phyloP scores from a whole-genome alignment of 1,284 basidiomycete species.

The Cryptococcus sp. region DNA sequence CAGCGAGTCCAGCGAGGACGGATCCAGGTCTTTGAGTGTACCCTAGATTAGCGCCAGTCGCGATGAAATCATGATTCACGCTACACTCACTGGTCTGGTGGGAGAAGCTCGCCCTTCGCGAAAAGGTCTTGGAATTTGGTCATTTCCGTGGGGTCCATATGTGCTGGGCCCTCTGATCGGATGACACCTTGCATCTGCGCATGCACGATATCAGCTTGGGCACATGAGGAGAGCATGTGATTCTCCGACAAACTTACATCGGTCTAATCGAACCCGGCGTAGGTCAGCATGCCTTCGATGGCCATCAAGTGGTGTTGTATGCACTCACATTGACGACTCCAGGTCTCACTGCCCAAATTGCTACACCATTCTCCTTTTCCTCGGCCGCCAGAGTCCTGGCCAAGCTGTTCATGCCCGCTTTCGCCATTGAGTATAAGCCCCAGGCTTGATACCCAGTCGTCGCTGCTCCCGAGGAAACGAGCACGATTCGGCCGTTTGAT shows the following conservation, averaged over 20 bases:
- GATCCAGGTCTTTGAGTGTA: slow-evolving; percentile 49
- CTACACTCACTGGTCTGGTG: slow-evolving; percentile 49
- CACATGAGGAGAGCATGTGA: background rate
- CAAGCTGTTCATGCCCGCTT: slow-evolving; percentile 59
- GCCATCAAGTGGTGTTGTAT: background rate
- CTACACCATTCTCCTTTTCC: slow-evolving; percentile 53
- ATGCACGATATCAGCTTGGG: background rate
- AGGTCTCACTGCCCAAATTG: slow-evolving; percentile 56
- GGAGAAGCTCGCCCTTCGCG: slow-evolving; percentile 54
- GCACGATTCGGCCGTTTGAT: slow-evolving; percentile 53
- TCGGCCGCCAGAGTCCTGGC: slow-evolving; percentile 57
- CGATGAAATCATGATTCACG: background rate
- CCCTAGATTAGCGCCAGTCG: background rate
- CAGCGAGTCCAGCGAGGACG: slow-evolving; percentile 57
- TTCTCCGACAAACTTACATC: slow-evolving; percentile 22
- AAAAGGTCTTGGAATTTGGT: slow-evolving; percentile 55
- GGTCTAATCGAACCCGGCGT: slow-evolving; percentile 21
- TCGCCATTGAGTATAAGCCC: slow-evolving; percentile 56
- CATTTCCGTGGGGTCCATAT: slow-evolving; percentile 53
- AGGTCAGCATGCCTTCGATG: background rate
- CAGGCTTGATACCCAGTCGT: slow-evolving; percentile 56
- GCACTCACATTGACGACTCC: slow-evolving; percentile 57
- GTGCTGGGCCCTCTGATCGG: slow-evolving; percentile 38
- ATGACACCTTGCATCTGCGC: slow-evolving; percentile 52
- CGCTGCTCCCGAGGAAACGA: slow-evolving; percentile 59